A percentile compares a stretch with the other conserved stretches of the same genome.
Conservation (phyloP, 2,329 filamentous ascomycete genomes). For the Calonectria leucothoes region DNA sequence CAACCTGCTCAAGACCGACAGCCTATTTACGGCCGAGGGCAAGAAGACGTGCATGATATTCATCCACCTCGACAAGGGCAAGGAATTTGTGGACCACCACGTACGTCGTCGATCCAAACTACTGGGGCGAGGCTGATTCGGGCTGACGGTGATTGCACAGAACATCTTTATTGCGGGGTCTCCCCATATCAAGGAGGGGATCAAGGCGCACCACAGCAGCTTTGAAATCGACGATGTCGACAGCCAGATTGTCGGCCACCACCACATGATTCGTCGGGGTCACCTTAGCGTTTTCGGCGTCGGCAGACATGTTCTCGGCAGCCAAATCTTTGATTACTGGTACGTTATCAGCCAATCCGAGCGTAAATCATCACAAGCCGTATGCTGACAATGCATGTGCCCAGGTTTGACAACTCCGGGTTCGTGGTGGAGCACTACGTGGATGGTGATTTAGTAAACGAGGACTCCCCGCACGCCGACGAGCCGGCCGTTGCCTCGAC, state of each 20-base stretch:
- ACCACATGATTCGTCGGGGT: constrained; percentile 2
- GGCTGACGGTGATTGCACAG: background rate
- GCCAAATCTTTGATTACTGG: constrained; percentile 24
- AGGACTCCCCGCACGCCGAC: constrained; percentile 13
- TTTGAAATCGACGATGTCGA: constrained; percentile 20
- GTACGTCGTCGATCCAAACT: background rate
- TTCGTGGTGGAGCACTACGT: constrained; percentile 23
- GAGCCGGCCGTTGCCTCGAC: constrained; percentile 18
- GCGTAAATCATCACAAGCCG: background rate
- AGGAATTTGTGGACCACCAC: constrained; percentile 20
- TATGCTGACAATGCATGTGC: background rate
- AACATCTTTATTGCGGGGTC: constrained; percentile 22
- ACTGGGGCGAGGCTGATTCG: background rate
- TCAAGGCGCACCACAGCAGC: constrained; percentile 21
- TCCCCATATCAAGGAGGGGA: constrained; percentile 11
- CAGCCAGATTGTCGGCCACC: constrained; percentile 14
- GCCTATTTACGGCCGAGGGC: background rate
- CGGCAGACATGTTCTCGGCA: constrained; percentile 22
- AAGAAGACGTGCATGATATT: constrained; percentile 20
- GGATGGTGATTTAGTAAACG: constrained; percentile 19
- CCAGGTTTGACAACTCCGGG: constrained; percentile 17
- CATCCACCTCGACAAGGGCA: constrained; percentile 18
- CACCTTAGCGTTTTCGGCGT: constrained; percentile 11
- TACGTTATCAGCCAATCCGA: background rate
- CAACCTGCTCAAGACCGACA: constrained; percentile 10